Base-by-base conservation (phyloP, 2,329 filamentous ascomycete species). In the Aureobasidium sp. region DNA sequence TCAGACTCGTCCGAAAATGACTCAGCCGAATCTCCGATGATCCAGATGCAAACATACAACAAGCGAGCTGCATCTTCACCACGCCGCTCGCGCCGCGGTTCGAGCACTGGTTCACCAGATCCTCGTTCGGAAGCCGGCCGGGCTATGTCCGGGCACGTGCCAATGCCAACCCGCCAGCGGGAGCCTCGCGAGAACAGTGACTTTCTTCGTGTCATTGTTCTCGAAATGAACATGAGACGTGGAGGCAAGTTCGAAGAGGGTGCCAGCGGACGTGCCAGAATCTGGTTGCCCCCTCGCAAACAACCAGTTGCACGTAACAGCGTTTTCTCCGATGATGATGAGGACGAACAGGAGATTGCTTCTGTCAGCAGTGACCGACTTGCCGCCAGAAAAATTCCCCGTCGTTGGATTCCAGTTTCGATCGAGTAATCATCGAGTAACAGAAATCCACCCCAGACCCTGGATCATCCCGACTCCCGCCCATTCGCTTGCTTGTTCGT, bases 201-300 rank as follows among this genome's bases (percentile, higher is more conserved):
- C 61, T 84, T 84, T 63, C 66, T 84, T 41, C 76, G 81, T 30
- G 76, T 84, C 58, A 79, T 83, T 14, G 81, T 84, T 10, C 70
- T 84, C 42, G 81, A 84, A 66, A 83, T 84, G 80, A 83, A 84
- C 64, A 84, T 84, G 81, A 75, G 80, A 32, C 75, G 80, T 38
- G 73, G 72, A 56, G 81, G 81, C 53, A 84, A 84, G 67, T 69
- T 84, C 39, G 79, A 80, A 56, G 69, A 77, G 38, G 76, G 77
- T 50, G 68, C 68, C 21, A 71, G 75, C 14, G 78, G 79, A 17
- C 72, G 74, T 57, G 81, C 81, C 22, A 74, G 74, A 53, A 73
- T 83, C 56, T 83, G 79, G 78, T 66, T 84, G 39, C 80, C 81
- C 32, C 80, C 81, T 39, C 73, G 81, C 56, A 70, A 73, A 58